Percentiles rank a stretch among this genome's conserved stretches.
These are phyloP conservation scores for Penicillium digitatum DNA, from an alignment of 2,329 filamentous ascomycete genomes.

Conservation along the genomic window DNA sequence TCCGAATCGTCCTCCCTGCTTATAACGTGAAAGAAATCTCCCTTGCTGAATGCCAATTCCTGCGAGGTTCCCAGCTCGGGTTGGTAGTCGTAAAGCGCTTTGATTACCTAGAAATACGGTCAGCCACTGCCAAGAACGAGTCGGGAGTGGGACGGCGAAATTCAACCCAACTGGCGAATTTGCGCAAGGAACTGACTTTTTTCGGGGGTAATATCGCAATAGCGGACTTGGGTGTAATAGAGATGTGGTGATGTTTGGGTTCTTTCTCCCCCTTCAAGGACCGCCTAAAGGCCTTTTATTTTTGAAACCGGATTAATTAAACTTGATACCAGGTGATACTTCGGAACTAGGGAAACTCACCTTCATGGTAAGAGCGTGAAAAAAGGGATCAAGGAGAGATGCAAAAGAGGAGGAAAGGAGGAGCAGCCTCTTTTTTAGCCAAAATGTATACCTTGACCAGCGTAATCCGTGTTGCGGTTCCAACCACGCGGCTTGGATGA, in stretches of 20 bases:
- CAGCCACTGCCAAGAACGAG: conserved; percentile 24
- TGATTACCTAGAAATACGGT: conserved; percentile 68
- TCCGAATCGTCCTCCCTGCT: conserved; percentile 88
- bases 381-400: conserved; percentile 5
- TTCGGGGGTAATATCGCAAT: conserved; percentile 88
- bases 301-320: conserved; percentile 12
- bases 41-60: conserved; percentile 85
- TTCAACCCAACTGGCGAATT: background rate
- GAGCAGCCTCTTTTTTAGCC: conserved; percentile 5
- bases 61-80: conserved; percentile 60
- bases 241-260: conserved; percentile 60
- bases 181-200: conserved; percentile 60
- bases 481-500: conserved; percentile 15
- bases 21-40: conserved; percentile 98
- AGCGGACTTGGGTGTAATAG: conserved; percentile 78
- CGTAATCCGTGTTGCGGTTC: conserved; percentile 19
- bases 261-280: conserved; percentile 88
- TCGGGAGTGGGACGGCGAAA: conserved; percentile 8
- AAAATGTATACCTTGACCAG: background rate
- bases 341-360: conserved; percentile 13
- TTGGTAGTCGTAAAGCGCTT: conserved; percentile 89
- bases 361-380: conserved; percentile 18
- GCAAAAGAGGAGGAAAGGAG: conserved; percentile 6
- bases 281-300: conserved; percentile 66
- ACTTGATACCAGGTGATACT: conserved; percentile 9